Evolutionary conservation across 2,329 filamentous ascomycete genomes (phyloP), one percentile per base, ranked within the genome.

Genomic region (Metarhizium humberi): DNA sequence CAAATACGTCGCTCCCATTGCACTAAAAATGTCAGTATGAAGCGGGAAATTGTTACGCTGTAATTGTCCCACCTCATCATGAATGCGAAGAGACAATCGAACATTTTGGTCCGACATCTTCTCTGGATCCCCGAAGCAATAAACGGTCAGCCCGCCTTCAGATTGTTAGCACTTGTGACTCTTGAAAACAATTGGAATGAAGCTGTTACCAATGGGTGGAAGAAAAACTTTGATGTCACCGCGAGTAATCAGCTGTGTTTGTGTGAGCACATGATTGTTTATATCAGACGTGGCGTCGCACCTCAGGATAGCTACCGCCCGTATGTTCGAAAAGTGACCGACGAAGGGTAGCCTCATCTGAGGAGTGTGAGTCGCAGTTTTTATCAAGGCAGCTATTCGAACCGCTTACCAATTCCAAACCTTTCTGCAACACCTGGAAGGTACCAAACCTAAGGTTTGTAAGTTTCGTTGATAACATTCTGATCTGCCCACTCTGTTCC

Each of bases 1-100:
- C 91, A 69, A 97, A 99, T 47, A 97, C 94, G 72, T 99, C 94
- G 69, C 89, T 95, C 56, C 94, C 94, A 67, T 97, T 97, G 73
- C 94, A 97, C 76, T 81, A 56, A 18, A 43, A 20, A 11, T n/a
- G 45, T 54, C 10, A 54, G 42, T 20, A 52, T 34, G 4, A 45
- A 3, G 50, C n/a, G 20, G 16, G 16, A 18, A 25, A 38, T 14
- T 32, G 34, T 6, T n/a, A 13, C 3, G 6, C 13, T 20, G 25
- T 14, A 8, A 2, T 4, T n/a, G 11, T 14, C 69, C 61, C 67
- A 80, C 79, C 74, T 84, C 81, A 61, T 84, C 81, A 60, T 84
- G 94, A 50, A 97, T 86, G 62, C 94, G 85, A 57, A 97, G 77
- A 14, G 94, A 90, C 46, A 97, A 78, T 58, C 82, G 84, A 55